Conservation (phyloP, 805 yeast genomes). For the Candida tammaniensis region DNA sequence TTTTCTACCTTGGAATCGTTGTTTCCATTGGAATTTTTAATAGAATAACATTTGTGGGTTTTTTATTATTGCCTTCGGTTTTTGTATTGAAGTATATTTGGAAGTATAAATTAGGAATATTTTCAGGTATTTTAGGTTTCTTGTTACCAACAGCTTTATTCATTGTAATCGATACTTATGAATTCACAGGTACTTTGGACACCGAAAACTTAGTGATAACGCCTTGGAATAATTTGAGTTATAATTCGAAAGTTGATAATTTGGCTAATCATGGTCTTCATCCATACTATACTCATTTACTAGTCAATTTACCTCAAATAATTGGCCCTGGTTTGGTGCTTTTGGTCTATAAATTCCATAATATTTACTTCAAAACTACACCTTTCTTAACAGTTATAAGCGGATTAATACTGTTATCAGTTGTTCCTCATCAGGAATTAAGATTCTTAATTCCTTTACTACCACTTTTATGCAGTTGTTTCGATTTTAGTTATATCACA, state of each 20-base stretch:
- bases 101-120: slow-evolving; percentile 27
- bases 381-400: slow-evolving; percentile 62
- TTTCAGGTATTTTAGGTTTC: slow-evolving; percentile 36
- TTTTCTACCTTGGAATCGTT: slow-evolving; percentile 43
- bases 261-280: slow-evolving; percentile 81
- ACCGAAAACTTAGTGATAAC: slow-evolving; percentile 47
- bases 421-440: slow-evolving; percentile 91
- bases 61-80: slow-evolving; percentile 62
- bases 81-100: slow-evolving; percentile 44
- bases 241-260: slow-evolving; percentile 61
- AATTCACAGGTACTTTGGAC: slow-evolving; percentile 22
- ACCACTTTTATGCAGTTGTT: slow-evolving; percentile 65
- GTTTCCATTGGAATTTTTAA: slow-evolving; percentile 75
- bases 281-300: slow-evolving; percentile 67
- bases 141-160: slow-evolving; percentile 30
- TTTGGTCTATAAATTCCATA: slow-evolving; percentile 34
- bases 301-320: slow-evolving; percentile 75
- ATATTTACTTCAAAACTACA: slow-evolving; percentile 44
- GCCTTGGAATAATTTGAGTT: slow-evolving; percentile 73
- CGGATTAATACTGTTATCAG: slow-evolving; percentile 60
- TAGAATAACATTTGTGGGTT: slow-evolving; percentile 78
- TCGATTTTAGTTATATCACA: slow-evolving; percentile 35
- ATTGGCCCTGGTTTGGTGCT: slow-evolving; percentile 71
- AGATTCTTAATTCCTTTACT: slow-evolving; percentile 77
- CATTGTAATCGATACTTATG: slow-evolving; percentile 53